Percentiles rank a stretch among this genome's conserved stretches.
These are phyloP conservation scores for Borovskyia barvae DNA, from an alignment of 208 protist species.

Conservation along the genomic window DNA sequence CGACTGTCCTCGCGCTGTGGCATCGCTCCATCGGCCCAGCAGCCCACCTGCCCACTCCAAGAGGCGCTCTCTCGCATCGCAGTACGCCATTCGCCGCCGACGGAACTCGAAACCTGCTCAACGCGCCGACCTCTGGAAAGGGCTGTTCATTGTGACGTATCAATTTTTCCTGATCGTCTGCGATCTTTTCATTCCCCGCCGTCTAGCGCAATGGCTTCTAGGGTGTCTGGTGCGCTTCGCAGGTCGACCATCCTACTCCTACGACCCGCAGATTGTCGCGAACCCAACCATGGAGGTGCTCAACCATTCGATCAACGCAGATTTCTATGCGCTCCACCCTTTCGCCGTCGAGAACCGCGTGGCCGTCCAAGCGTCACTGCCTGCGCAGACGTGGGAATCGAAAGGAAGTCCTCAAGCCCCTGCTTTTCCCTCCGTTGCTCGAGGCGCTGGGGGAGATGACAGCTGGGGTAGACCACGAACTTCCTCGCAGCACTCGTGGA, in stretches of 20 bases:
- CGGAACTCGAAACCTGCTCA: background rate
- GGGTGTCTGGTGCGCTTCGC: slow-evolving; percentile 17
- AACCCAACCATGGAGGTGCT: slow-evolving; percentile 33
- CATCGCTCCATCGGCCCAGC: background rate
- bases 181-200: slow-evolving; percentile 35
- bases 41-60: slow-evolving; percentile 1
- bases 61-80: slow-evolving; percentile 36
- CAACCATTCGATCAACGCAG: slow-evolving; percentile 32
- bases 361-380: slow-evolving; percentile 16
- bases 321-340: slow-evolving; percentile 26
- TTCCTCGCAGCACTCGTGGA: too few relatives aligned
- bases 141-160: slow-evolving; percentile 19
- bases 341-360: slow-evolving; percentile 23
- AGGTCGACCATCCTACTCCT: slow-evolving; percentile 39
- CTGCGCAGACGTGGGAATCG: slow-evolving; percentile 15
- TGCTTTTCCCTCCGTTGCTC: too few relatives aligned
- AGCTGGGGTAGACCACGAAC: too few relatives aligned
- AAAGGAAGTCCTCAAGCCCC: too few relatives aligned
- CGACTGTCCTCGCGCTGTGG: background rate
- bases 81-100: slow-evolving; percentile 35
- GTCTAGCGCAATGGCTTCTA: slow-evolving; percentile 34
- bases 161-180: slow-evolving; percentile 41
- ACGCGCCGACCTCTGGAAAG: slow-evolving; percentile 2
- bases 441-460: too few relatives aligned
- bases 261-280: slow-evolving; percentile 28